Base-by-base conservation (phyloP, 2,329 filamentous ascomycete species). In the Exophiala mesophila region DNA sequence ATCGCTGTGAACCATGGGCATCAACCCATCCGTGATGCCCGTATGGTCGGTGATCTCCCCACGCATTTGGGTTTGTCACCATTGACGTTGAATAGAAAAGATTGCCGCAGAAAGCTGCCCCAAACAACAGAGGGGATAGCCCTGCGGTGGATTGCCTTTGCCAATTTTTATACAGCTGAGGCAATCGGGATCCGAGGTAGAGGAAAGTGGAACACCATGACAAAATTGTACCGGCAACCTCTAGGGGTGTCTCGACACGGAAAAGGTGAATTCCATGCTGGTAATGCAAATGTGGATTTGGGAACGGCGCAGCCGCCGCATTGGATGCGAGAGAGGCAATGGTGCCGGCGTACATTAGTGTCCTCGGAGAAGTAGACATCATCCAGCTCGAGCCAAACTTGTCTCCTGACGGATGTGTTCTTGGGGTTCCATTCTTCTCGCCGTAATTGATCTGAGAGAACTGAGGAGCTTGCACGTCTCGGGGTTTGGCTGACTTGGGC, bases 121-220 rank as follows among this genome's bases (percentile, higher is more conserved):
- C 65, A 63, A 84, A 84, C 36, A 84, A 71, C 0, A 76, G 63
- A 0, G 79, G 78, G 0, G 73, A 78, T 6, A 84, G 72, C 3
- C 80, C 80, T 1, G 78, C 70, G 8, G 80, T 83, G 31, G 77
- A 81, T 56, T 76, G 75, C 36, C 79, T 76, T 37, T 66, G 55
- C 57, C 77, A 75, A 62, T 84, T 84, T 55, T 82, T 80, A 66
- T 78, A 76, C 26, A 84, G 70, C 56, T 84, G 80, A 0, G 80
- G 80, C 40, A 82, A 61, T 17, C 77, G 73, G 20, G 77, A 80
- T 49, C 67, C 69, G 24, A 80, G 73, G 54, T 80, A 80, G 17
- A 78, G 66, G 19, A 72, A 36, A 0, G 76, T 77, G 8, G 73
- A 76, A 54, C 68, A 63, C 75, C 75, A 79, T 18, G 76, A 77